Base-by-base conservation (phyloP, 768 basidiomycete genomes). In the Lactarius evosmus region DNA sequence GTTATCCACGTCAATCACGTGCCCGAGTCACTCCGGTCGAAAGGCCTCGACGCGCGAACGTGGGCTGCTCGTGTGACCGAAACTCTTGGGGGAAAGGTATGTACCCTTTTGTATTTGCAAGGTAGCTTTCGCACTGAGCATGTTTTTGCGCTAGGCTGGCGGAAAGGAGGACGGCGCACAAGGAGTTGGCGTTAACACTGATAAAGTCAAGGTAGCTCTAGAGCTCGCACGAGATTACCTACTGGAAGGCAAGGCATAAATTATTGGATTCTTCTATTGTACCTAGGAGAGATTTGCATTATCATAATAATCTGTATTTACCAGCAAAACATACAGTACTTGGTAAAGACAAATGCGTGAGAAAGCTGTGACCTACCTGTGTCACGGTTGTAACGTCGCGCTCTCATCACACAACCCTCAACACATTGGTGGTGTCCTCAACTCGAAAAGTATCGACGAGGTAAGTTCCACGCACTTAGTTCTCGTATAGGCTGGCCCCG, bases 161-260 rank as follows among this genome's bases (percentile, higher is more conserved):
- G 97, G 97, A 16, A 98, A 95, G 75, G 93, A 93, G 63, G 97
- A 98, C 40, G 82, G 84, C 60, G 89, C 90, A 2, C 93, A 95
- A 71, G 97, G 97, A 29, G 86, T 96, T 16, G 97, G 97, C 33
- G 75, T 79, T 3, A 81, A 91, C 65, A 74, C 81, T 0, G 75
- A 75, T 29, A 87, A 83, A 74, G 75, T 93, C 2, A 76, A 81
- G 17, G 91, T 89, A 63, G 95, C 91, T 1, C 69, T 93, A 22
- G 72, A 70, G 60, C 78, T 79, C 27, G 93, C 91, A 4, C 76
- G 76, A 56, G 49, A 46, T 12, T 63, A 67, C 49, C 22, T 68
- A 11, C 27, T 61, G 7, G 50, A 67, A 11, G 59, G n/a, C 34
- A 67, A 67, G 52, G 16, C 40, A 49, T 67, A 65, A 60, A 52